Conservation (phyloP, 1,284 basidiomycete species). For the Cystobasidium pallidum region DNA sequence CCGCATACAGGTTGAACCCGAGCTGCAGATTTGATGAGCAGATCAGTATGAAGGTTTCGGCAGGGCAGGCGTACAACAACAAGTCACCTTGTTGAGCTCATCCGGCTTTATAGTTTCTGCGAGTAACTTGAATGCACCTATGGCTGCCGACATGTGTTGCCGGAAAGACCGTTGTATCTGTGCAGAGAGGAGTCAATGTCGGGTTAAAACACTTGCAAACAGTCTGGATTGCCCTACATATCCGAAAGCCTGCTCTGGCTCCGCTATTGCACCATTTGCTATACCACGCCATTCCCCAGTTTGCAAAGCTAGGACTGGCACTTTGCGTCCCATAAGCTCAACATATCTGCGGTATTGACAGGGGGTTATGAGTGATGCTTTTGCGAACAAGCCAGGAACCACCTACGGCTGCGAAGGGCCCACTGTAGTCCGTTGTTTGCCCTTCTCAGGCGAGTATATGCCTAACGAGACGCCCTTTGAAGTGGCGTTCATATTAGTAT, state of each 20-base stretch:
- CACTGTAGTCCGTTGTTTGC: constrained; percentile 62
- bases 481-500: constrained; percentile 87
- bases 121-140: not conserved
- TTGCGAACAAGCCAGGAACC: too few relatives aligned
- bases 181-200: not conserved
- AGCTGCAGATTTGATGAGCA: not conserved
- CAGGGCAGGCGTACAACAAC: too few relatives aligned
- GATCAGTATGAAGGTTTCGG: constrained; percentile 54
- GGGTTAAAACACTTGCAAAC: constrained; percentile 61
- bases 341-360: constrained; percentile 61
- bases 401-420: constrained; percentile 75
- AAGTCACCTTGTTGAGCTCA: constrained; percentile 82
- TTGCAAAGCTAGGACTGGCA: constrained; percentile 77
- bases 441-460: constrained; percentile 65
- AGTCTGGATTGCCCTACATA: constrained; percentile 73
- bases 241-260: constrained; percentile 72
- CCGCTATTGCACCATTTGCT: constrained; percentile 69
- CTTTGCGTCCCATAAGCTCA: constrained; percentile 77
- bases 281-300: constrained; percentile 79
- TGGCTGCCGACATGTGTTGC: constrained; percentile 44
- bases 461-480: constrained; percentile 81
- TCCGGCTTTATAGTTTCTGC: constrained; percentile 73
- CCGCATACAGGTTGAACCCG: constrained; percentile 79
- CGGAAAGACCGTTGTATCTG: constrained; percentile 43
- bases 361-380: too few relatives aligned